Evolutionary conservation across 2,329 filamentous ascomycete species (phyloP), one percentile per base, ranked within the genome.

Genomic region (Lecanicillium sp.): DNA sequence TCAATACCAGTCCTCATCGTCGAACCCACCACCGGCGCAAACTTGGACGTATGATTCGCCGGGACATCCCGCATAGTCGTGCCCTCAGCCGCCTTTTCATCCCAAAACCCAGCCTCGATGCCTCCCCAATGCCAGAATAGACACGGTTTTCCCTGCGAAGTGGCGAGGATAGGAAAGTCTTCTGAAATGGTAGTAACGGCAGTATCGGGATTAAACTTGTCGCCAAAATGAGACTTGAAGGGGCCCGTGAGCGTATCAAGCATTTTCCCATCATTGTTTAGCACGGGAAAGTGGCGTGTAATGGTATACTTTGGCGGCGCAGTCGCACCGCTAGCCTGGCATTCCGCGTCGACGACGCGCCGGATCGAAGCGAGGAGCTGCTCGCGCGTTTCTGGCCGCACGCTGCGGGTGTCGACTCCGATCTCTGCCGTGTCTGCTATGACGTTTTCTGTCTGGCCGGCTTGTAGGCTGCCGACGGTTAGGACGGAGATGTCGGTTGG

Each of bases 261-360:
- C 0, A 68, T 57, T 0, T 45, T 44, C 0, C 53, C 59, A 42
- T 78, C 72, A 42, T 79, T 79, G 43, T 70, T 59, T 0, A 70
- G 68, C 1, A 71, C 51, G 0, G 75, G 75, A 6, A 70, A 67
- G 3, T 59, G 57, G 0, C 52, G 49, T 0, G 58, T 66, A 18
- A 53, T 51, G 12, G 56, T 57, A 19, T 77, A 60, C 2, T 50
- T 56, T 0, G 75, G 73, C 13, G 58, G 51, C 32, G 57, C 48
- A 0, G 61, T 56, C 0, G 63, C 63, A 3, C 67, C 67, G 4
- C 61, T 61, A 1, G 75, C 76, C 4, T 54, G 41, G 17, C 68
- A 69, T 46, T 82, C 78, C 0, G 71, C 70, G 11, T 68, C 56
- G 0, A 80, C 63, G 11, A 72, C 62, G 2, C 60, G 50, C 38